phyloP scores from a whole-genome alignment of 306 rosid species.

The Notholithocarpus densiflorus region DNA sequence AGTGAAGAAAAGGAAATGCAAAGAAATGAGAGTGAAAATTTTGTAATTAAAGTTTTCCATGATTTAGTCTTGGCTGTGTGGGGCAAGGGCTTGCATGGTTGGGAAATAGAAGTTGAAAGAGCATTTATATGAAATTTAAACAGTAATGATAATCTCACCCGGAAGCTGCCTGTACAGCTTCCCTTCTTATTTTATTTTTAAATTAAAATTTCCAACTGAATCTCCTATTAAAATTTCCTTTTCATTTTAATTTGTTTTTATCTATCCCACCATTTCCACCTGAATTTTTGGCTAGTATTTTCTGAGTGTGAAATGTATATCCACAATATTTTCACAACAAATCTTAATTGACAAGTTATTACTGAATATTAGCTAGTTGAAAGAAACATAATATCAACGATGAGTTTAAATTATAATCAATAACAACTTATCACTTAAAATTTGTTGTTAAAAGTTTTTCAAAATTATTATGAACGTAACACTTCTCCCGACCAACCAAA shows the following conservation, averaged over 20 bases:
- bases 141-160: not conserved
- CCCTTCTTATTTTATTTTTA: not conserved
- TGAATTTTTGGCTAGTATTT: too few species aligned
- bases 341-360: too few species aligned
- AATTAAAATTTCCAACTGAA: not conserved
- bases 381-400: fast-evolving
- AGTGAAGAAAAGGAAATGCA: conserved; percentile 21
- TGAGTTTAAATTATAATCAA: too few species aligned
- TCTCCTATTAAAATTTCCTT: not conserved
- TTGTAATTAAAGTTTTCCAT: conserved; percentile 13
- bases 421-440: too few species aligned
- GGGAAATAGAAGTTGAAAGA: not conserved
- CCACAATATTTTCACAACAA: too few species aligned
- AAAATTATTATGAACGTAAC: too few species aligned
- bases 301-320: too few species aligned
- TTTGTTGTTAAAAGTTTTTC: too few species aligned
- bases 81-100: not conserved
- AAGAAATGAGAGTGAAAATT: not conserved
- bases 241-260: not conserved
- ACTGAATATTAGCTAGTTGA: too few species aligned
- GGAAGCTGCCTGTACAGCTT: not conserved
- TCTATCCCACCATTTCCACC: too few species aligned
- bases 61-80: not conserved
- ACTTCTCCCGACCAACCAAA: too few species aligned
- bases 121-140: not conserved